A percentile compares a stretch with the other conserved stretches of the same genome.
phyloP scores from a whole-genome alignment of 2,329 filamentous ascomycete genomes.

The Drechslerella coelobrocha region DNA sequence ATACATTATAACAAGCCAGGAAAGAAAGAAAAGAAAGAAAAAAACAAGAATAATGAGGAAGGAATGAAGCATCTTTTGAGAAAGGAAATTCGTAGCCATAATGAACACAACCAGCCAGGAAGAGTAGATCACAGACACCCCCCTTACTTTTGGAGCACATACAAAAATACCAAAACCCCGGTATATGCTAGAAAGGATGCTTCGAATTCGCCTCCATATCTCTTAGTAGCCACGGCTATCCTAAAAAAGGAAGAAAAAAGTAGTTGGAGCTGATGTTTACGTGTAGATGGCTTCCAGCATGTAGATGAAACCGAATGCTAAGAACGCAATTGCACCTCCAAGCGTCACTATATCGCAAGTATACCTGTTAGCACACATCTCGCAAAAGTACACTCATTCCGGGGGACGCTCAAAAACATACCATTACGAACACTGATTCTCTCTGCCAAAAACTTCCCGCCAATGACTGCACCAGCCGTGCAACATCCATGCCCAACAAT shows the following conservation, averaged over 20 bases:
- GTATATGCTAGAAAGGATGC: too few species aligned
- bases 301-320: conserved; percentile 91
- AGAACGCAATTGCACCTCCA: conserved; percentile 86
- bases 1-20: conserved; percentile 36
- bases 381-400: conserved; percentile 5
- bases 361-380: conserved; percentile 46
- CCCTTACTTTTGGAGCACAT: conserved; percentile 33
- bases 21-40: conserved; percentile 19
- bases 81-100: neutral
- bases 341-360: conserved; percentile 74
- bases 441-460: conserved; percentile 89
- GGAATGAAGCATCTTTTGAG: conserved; percentile 19
- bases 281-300: conserved; percentile 75
- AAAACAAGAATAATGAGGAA: neutral
- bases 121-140: conserved; percentile 22
- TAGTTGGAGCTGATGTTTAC: conserved; percentile 6
- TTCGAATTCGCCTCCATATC: too few species aligned
- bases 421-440: conserved; percentile 93
- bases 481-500: conserved; percentile 85
- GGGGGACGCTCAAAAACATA: conserved; percentile 65
- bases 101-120: neutral
- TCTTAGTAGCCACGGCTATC: too few species aligned
- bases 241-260: neutral
- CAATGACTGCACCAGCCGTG: conserved; percentile 88
- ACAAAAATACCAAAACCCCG: too few species aligned